Conservation (phyloP, 2,329 filamentous ascomycete species). For the Fusarium burgessii region DNA sequence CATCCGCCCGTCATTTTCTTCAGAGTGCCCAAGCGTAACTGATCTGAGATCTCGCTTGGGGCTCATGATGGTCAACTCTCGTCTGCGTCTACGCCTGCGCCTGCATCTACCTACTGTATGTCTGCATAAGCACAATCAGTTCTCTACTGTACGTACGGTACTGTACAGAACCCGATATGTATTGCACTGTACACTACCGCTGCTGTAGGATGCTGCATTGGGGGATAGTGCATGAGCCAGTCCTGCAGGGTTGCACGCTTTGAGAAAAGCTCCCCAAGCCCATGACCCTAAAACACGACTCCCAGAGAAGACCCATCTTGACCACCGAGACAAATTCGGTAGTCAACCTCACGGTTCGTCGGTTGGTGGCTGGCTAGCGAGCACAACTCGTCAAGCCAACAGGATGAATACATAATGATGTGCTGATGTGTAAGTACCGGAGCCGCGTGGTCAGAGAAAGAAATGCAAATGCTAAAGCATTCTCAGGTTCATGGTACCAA, state of each 20-base stretch:
- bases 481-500: constrained; percentile 12
- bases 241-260: constrained; percentile 44
- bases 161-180: not conserved
- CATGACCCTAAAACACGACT: constrained; percentile 22
- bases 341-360: constrained; percentile 15
- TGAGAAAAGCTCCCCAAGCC: constrained; percentile 39
- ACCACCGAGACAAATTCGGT: constrained; percentile 27
- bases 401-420: constrained; percentile 12
- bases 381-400: constrained; percentile 25
- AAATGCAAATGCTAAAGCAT: constrained; percentile 22
- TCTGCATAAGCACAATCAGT: not conserved
- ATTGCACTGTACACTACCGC: constrained; percentile 6
- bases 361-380: constrained; percentile 17
- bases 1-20: constrained; percentile 40
- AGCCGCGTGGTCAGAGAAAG: not conserved
- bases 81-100: constrained; percentile 24
- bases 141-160: not conserved
- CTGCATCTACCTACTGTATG: not conserved
- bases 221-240: constrained; percentile 37
- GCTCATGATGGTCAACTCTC: constrained; percentile 40
- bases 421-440: no score
- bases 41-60: constrained; percentile 46
- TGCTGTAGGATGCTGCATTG: constrained; percentile 39
- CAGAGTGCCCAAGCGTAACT: constrained; percentile 28
- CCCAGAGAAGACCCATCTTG: constrained; percentile 29